Conservation (phyloP, 1,284 basidiomycete species). For the Leucoagaricus sp. region DNA sequence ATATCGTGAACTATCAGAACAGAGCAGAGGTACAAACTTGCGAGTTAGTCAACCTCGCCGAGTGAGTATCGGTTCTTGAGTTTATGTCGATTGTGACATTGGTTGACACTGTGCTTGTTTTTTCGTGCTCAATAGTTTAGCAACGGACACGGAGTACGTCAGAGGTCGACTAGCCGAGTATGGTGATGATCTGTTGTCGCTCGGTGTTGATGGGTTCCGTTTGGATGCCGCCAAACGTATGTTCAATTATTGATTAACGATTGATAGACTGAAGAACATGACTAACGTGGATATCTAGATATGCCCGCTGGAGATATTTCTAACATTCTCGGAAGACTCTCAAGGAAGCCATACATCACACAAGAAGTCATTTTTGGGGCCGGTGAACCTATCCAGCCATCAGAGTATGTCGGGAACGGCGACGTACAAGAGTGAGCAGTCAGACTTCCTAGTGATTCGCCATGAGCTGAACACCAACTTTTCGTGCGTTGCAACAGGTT, state of each 20-base stretch:
- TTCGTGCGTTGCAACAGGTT: conserved; percentile 43
- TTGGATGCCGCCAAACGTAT: conserved; percentile 70
- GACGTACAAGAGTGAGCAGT: conserved; percentile 63
- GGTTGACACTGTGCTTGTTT: not conserved
- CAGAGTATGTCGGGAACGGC: conserved; percentile 57
- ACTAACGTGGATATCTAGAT: conserved; percentile 38
- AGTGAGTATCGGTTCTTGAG: conserved; percentile 38
- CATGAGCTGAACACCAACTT: not conserved
- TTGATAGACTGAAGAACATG: not conserved
- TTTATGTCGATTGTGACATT: not conserved
- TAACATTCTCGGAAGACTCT: conserved; percentile 52
- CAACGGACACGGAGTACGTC: conserved; percentile 64
- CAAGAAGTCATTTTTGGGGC: conserved; percentile 61
- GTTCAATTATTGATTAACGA: conserved; percentile 13
- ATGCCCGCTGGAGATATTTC: conserved; percentile 53
- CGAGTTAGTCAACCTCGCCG: conserved; percentile 55
- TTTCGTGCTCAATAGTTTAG: conserved; percentile 38
- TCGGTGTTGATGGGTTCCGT: conserved; percentile 66
- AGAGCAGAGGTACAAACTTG: conserved; percentile 61
- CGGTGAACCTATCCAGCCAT: conserved; percentile 55
- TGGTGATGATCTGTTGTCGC: conserved; percentile 58
- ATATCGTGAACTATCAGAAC: conserved; percentile 58
- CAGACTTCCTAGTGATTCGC: not conserved
- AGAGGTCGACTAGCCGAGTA: conserved; percentile 53
- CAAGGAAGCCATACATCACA: conserved; percentile 48